Conservation (phyloP, 192 early-diverging fungal genomes). For the Chytriomyces sp. region DNA sequence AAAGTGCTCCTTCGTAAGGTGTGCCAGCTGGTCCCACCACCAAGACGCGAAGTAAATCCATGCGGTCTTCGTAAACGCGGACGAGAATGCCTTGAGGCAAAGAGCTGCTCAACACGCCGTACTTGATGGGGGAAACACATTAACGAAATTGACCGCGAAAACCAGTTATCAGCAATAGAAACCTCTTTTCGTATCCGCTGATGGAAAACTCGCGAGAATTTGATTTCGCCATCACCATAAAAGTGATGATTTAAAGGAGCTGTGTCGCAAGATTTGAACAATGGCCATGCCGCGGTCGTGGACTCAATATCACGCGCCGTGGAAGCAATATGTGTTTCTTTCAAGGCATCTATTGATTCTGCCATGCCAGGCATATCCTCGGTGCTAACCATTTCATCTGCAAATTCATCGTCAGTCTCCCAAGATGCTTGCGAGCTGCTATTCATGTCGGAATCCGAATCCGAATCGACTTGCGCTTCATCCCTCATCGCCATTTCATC, state of each 20-base stretch:
- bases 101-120: slow-evolving; percentile 50
- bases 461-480: slow-evolving; percentile 6
- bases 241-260: slow-evolving; percentile 19
- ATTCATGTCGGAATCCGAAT: neutral
- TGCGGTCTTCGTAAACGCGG: slow-evolving; percentile 58
- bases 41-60: slow-evolving; percentile 62
- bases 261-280: slow-evolving; percentile 13
- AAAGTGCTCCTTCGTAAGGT: slow-evolving; percentile 63
- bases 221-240: slow-evolving; percentile 19
- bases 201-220: slow-evolving; percentile 5
- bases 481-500: slow-evolving; percentile 33
- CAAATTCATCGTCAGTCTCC: slow-evolving; percentile 31
- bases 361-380: slow-evolving; percentile 38
- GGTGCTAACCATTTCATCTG: slow-evolving; percentile 31
- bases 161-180: slow-evolving; percentile 25
- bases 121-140: slow-evolving; percentile 42
- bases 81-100: slow-evolving; percentile 66
- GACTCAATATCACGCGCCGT: neutral
- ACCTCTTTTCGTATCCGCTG: slow-evolving; percentile 35
- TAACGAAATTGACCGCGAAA: slow-evolving; percentile 19
- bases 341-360: slow-evolving; percentile 43
- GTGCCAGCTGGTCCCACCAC: slow-evolving; percentile 64
- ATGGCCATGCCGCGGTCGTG: slow-evolving; percentile 1
- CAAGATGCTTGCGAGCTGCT: neutral
- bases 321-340: slow-evolving; percentile 4